These are phyloP conservation scores for Novakomyces olei DNA, from an alignment of 805 yeast genomes.

Conservation along the genomic window DNA sequence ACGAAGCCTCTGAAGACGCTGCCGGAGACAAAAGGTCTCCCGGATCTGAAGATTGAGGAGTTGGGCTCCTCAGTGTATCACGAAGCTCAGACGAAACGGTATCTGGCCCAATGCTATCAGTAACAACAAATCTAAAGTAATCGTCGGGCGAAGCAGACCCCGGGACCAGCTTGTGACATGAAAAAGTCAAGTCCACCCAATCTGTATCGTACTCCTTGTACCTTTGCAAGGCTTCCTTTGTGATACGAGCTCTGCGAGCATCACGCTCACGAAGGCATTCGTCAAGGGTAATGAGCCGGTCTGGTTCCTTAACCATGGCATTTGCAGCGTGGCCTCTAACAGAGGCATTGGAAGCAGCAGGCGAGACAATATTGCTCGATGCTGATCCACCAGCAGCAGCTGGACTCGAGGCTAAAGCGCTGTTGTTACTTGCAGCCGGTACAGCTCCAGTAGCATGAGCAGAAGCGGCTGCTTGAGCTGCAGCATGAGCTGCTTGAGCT, in stretches of 20 bases:
- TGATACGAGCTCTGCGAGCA: too few species aligned
- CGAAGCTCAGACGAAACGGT: too few species aligned
- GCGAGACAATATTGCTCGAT: slow-evolving; percentile 31
- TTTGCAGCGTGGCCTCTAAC: neutral
- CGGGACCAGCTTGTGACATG: neutral
- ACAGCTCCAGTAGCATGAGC: neutral
- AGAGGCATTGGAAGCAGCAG: neutral
- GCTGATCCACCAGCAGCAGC: slow-evolving; percentile 44
- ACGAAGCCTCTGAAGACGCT: neutral
- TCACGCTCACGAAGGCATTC: too few species aligned
- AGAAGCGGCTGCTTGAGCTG: neutral
- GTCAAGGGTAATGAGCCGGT: too few species aligned
- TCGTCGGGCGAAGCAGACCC: too few species aligned
- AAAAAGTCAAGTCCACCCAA: neutral
- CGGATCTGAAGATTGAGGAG: slow-evolving; percentile 1
- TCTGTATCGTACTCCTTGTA: too few species aligned
- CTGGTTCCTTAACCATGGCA: neutral
- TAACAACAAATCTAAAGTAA: too few species aligned
- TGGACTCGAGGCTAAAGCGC: slow-evolving; percentile 17
- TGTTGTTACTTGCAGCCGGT: neutral
- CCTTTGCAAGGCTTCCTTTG: too few species aligned
- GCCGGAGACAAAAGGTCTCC: neutral
- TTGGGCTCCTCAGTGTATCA: neutral
- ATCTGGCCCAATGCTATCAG: too few species aligned
- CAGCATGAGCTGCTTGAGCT: neutral